Base-by-base conservation (phyloP, 106 monocot genomes). In the Ottelia alismoides region DNA sequence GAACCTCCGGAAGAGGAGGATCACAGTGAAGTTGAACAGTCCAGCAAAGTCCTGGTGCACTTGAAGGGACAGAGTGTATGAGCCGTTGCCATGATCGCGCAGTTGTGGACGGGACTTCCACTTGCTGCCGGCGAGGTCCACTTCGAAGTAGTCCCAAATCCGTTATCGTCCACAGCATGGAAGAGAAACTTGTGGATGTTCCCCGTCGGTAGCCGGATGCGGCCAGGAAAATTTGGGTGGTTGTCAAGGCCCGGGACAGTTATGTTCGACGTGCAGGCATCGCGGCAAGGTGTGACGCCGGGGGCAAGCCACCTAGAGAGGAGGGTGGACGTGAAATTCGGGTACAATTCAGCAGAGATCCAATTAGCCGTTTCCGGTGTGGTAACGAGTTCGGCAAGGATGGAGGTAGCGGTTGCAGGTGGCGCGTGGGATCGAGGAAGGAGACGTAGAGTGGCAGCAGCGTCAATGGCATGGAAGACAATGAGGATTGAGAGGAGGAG, bases 41-140 rank as follows among this genome's bases (percentile, higher is more conserved):
- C 75, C 80, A 31, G 84, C 60, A 72, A 81, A 78, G 17, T 62
- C 40, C 0, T 76, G 77, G 67, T 78, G 77, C 65, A 85, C 70
- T 31, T 91, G 91, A 53, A 91, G 69, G 0, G 35, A 32, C 47
- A 91, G n/a, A 25, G 78, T 66, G 78, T 91, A 91, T 47, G 85
- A 75, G 23, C 91, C 85, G 54, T 91, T 70, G 23, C 91, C 85
- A 21, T 62, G 72, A 68, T 91, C 85, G 25, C 22, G 25, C 20
- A 85, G 26, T 0, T 81, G 84, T 0, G 91, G 91, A 2, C 91
- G 80, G 27, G 91, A n/a, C 80, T 62, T 91, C 91, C 91, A 91
- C 18, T 43, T 25, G 9, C 57, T 11, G 11, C 75, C 70, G 51
- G 78, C 72, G 47, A 91, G 75, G 57, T 91, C 81, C 11, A 73